phyloP scores from a whole-genome alignment of 108 stramenopile genomes.

The Skeletonema tropicum region DNA sequence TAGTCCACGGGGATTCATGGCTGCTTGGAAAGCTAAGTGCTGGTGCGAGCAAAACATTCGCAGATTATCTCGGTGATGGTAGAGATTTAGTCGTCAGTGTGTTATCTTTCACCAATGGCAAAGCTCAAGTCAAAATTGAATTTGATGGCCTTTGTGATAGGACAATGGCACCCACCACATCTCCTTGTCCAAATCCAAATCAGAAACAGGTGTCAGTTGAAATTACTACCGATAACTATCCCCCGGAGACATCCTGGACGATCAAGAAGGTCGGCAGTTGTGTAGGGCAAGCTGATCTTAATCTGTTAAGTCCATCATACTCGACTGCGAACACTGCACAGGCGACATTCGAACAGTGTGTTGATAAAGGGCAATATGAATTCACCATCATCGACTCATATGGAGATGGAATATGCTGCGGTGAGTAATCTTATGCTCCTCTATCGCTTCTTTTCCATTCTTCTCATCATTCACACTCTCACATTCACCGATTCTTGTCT shows the following conservation, averaged over 20 bases:
- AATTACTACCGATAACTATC: not conserved
- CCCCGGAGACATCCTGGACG: not conserved
- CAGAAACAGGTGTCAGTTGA: not conserved
- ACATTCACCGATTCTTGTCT: no score
- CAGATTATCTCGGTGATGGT: not conserved
- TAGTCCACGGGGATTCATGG: slow-evolving; percentile 1
- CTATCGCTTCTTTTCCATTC: no score
- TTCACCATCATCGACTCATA: not conserved
- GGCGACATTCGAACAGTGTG: not conserved
- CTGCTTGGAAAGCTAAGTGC: slow-evolving; percentile 16
- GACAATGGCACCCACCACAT: not conserved
- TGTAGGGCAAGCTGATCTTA: not conserved
- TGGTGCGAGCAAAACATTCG: not conserved
- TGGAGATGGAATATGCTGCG: slow-evolving; percentile 7
- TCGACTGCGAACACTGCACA: not conserved
- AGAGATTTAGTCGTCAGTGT: not conserved
- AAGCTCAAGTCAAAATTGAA: not conserved
- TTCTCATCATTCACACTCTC: no score
- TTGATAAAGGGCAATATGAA: slow-evolving; percentile 5
- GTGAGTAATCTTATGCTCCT: not conserved
- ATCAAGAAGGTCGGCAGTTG: not conserved
- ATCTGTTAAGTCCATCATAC: not conserved
- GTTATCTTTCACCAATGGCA: not conserved
- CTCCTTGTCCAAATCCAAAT: not conserved
- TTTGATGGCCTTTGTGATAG: not conserved